Percentiles rank a stretch among this genome's conserved stretches.
Conservation (phyloP, 148 eudicot genomes). For the Rhododendron molle region DNA sequence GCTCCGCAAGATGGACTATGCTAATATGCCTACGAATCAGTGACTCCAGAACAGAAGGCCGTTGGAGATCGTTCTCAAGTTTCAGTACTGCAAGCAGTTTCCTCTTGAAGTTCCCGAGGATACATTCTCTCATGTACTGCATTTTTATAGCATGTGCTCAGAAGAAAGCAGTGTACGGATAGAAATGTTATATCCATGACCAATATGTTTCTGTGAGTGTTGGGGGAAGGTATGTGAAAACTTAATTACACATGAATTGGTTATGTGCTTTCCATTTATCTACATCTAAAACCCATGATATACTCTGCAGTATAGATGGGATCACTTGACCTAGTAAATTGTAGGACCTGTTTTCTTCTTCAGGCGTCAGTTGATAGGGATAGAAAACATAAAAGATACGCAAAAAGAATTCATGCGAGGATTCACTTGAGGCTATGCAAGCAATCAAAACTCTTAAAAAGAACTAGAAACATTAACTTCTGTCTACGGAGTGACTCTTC, state of each 20-base stretch:
- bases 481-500: neutral
- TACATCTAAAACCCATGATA: neutral
- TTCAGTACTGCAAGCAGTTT: conserved; percentile 76
- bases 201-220: neutral
- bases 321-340: conserved; percentile 1
- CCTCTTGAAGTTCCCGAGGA: conserved; percentile 91
- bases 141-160: conserved; percentile 11
- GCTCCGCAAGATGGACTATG: conserved; percentile 89
- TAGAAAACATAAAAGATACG: neutral
- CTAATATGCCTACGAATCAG: conserved; percentile 74
- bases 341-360: neutral
- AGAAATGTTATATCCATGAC: neutral
- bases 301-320: neutral
- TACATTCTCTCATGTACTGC: conserved; percentile 99
- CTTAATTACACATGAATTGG: neutral
- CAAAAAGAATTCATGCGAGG: neutral
- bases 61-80: conserved; percentile 90
- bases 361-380: neutral
- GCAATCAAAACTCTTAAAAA: neutral
- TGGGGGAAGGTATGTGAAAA: neutral
- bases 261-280: neutral
- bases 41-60: conserved; percentile 86
- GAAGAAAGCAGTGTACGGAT: neutral
- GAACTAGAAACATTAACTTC: neutral
- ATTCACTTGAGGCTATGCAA: neutral